A percentile compares a stretch with the other conserved stretches of the same genome.
Evolutionary conservation across 2,329 filamentous ascomycete genomes (phyloP).

Genomic region (Rutstroemia sp.): DNA sequence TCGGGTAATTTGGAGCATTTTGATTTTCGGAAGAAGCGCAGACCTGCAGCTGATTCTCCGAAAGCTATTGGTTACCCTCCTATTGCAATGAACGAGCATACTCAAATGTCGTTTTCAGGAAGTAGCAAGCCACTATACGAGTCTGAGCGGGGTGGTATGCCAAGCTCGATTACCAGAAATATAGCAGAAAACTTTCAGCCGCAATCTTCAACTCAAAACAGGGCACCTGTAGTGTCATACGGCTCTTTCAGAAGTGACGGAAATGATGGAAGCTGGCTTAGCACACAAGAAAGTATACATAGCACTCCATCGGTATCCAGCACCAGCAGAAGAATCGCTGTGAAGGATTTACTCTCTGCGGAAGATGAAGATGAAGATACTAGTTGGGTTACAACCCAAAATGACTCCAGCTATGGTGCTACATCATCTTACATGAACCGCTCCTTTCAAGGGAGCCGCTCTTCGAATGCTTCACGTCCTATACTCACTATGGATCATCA

Average conservation of each 20-base stretch:
- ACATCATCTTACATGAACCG: background rate
- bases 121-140: background rate
- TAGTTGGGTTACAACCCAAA: slow-evolving; percentile 9
- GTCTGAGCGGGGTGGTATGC: background rate
- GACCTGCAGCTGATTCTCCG: background rate
- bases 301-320: background rate
- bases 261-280: slow-evolving; percentile 5
- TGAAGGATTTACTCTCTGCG: background rate
- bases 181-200: background rate
- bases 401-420: background rate
- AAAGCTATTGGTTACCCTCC: background rate
- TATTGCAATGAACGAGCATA: background rate
- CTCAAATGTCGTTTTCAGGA: background rate
- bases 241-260: background rate
- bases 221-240: background rate
- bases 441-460: background rate
- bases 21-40: slow-evolving; percentile 21
- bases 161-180: background rate
- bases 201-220: background rate
- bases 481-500: too few species aligned
- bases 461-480: too few species aligned
- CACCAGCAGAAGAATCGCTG: background rate
- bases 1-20: slow-evolving; percentile 26
- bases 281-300: slow-evolving; percentile 4
- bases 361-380: background rate